Evolutionary conservation across 768 basidiomycete species (phyloP), one percentile per base, ranked within the genome.

Genomic region (Leccinum longicurvipes): DNA sequence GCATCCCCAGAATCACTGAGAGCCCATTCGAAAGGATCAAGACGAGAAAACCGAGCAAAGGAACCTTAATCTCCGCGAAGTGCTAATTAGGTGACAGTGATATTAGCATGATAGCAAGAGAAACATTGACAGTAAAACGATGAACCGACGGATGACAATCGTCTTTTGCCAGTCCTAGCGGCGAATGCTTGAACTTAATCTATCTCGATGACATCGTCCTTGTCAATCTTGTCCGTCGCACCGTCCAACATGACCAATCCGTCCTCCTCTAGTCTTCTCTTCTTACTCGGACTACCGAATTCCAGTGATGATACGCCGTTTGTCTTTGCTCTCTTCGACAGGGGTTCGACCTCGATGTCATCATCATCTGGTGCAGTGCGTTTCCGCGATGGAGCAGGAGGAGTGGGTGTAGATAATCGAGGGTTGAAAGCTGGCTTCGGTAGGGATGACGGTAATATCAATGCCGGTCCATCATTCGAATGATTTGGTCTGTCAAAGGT

Each of bases 211-310:
- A 84, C 68, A 58, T 86, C 84, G 49, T 85, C 84, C 23, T 80
- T 65, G 25, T 74, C 84, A 28, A 85, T 66, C 61, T 68, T 63
- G 59, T 85, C 84, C 54, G 81, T 75, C 31, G 74, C 77, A 11
- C 75, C 73, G 29, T 89, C 87, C 67, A 93, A 69, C 62, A 90
- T 59, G 31, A 93, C 67, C 45, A 92, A 63, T 9, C 90, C 91
- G 53, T 92, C 89, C 63, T 87, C 84, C 47, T 92, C 90, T 54
- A 91, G 66, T 59, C 74, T 71, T 54, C 82, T 71, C 63, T 79
- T 82, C 73, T 89, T 88, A 63, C 80, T 86, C 15, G 86, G 86
- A 62, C 83, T 85, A 27, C 68, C 59, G 1, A 67, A 59, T 11
- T 68, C 64, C 7, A 31, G 8, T n/a, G 53, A 47, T 4, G 62